phyloP scores from a whole-genome alignment of 208 protist genomes.

The Wallacemonas sp. region DNA sequence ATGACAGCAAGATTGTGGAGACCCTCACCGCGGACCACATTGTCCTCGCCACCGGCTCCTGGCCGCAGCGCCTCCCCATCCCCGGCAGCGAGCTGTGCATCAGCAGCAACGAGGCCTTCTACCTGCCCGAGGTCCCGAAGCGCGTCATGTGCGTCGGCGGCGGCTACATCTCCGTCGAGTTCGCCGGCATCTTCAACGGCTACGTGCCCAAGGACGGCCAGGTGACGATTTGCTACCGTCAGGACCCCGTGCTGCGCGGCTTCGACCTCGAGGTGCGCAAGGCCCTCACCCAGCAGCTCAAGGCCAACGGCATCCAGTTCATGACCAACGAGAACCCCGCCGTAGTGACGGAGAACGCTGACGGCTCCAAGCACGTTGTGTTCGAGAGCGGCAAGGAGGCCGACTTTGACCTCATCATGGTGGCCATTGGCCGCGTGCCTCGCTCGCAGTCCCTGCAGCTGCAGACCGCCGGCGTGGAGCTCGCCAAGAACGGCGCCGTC shows the following conservation, averaged over 20 bases:
- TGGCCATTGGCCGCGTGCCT: constrained; percentile 95
- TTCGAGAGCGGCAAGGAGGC: constrained; percentile 80
- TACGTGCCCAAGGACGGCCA: constrained; percentile 76
- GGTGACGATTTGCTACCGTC: constrained; percentile 82
- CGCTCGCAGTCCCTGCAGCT: constrained; percentile 92
- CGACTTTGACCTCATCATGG: constrained; percentile 94
- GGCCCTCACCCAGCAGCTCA: constrained; percentile 77
- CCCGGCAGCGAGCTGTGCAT: constrained; percentile 90
- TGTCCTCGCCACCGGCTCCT: constrained; percentile 85
- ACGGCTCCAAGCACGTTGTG: constrained; percentile 73
- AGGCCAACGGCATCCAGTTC: constrained; percentile 81
- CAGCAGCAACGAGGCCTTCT: constrained; percentile 92
- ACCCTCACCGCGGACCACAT: constrained; percentile 77
- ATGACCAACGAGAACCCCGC: constrained; percentile 78
- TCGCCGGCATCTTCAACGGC: constrained; percentile 91
- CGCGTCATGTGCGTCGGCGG: constrained; percentile 85
- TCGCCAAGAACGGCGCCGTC: constrained; percentile 85
- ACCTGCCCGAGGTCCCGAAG: constrained; percentile 76
- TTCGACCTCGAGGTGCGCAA: constrained; percentile 85
- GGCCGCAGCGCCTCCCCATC: constrained; percentile 78
- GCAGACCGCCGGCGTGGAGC: constrained; percentile 88
- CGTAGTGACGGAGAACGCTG: constrained; percentile 66
- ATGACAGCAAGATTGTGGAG: constrained; percentile 53
- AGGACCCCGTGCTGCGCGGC: constrained; percentile 80
- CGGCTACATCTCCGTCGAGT: constrained; percentile 92